These are phyloP conservation scores for Triticum urartu DNA, from an alignment of 176 grass and related monocot genomes.

Conservation along the genomic window DNA sequence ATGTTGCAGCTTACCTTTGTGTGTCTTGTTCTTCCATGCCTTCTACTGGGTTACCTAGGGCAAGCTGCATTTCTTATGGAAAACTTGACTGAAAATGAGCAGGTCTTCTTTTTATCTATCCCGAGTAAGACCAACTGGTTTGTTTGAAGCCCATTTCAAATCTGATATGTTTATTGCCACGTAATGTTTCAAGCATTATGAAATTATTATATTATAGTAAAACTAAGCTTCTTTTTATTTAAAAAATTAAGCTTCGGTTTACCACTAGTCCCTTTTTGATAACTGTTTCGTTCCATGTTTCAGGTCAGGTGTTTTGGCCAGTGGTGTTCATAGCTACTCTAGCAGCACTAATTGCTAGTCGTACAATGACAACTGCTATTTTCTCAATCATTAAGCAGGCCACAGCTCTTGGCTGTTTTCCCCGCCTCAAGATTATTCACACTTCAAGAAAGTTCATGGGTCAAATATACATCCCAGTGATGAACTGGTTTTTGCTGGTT, in stretches of 20 bases:
- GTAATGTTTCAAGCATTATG: slow-evolving; percentile 5
- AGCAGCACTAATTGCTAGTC: slow-evolving; percentile 93
- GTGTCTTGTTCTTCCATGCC: slow-evolving; percentile 94
- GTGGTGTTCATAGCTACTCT: slow-evolving; percentile 75
- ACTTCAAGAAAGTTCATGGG: slow-evolving; percentile 96
- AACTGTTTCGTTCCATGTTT: slow-evolving; percentile 37
- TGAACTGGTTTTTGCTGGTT: slow-evolving; percentile 94
- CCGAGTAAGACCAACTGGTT: slow-evolving; percentile 72
- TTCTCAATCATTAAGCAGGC: slow-evolving; percentile 97
- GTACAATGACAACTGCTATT: slow-evolving; percentile 93
- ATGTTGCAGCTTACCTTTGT: slow-evolving; percentile 85
- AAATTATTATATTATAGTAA: not conserved
- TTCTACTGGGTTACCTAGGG: slow-evolving; percentile 93
- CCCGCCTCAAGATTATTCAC: slow-evolving; percentile 97
- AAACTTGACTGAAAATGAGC: slow-evolving; percentile 78
- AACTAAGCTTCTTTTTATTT: not conserved
- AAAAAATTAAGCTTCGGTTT: not conserved
- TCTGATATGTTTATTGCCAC: slow-evolving; percentile 30
- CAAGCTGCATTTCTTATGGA: slow-evolving; percentile 97
- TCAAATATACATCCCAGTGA: slow-evolving; percentile 97
- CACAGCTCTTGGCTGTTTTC: slow-evolving; percentile 91
- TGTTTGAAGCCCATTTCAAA: slow-evolving; percentile 10
- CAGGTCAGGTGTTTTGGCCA: slow-evolving; percentile 83
- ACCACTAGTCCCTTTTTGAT: slow-evolving; percentile 15
- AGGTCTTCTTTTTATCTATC: slow-evolving; percentile 98